Percentiles rank a stretch among this genome's conserved stretches.
phyloP scores from a whole-genome alignment of 2,329 filamentous ascomycete genomes.

The Penicillium frequentans region DNA sequence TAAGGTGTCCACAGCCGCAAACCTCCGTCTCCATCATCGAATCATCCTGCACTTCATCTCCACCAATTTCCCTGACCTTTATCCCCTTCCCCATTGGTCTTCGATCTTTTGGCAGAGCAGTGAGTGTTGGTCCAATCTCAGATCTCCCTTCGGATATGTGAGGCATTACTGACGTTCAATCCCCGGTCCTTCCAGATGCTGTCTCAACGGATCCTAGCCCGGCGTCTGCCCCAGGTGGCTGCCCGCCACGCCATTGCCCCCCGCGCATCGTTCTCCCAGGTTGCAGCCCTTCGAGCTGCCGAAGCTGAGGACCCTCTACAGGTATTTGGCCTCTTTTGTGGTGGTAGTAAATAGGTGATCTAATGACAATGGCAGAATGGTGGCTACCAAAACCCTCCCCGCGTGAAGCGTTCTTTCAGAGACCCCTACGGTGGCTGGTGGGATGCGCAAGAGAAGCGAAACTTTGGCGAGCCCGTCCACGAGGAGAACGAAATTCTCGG shows the following conservation, averaged over 20 bases:
- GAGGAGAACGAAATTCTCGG: constrained; percentile 94
- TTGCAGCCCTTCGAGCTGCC: constrained; percentile 38
- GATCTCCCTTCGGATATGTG: neutral
- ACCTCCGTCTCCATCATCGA: constrained; percentile 32
- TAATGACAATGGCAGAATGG: constrained; percentile 40
- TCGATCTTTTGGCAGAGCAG: constrained; percentile 27
- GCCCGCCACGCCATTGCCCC: constrained; percentile 37
- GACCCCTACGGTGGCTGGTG: constrained; percentile 94
- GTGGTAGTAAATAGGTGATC: neutral
- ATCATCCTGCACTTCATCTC: constrained; percentile 14
- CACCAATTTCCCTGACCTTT: constrained; percentile 20
- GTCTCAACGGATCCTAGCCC: constrained; percentile 45
- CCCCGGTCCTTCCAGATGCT: constrained; percentile 38
- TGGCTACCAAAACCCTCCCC: constrained; percentile 50
- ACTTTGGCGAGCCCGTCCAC: constrained; percentile 94
- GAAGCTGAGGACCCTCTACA: constrained; percentile 45
- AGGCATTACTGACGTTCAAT: constrained; percentile 22
- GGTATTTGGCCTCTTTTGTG: constrained; percentile 30
- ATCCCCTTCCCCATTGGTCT: constrained; percentile 17
- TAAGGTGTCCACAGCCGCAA: constrained; percentile 20
- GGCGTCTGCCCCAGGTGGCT: constrained; percentile 43
- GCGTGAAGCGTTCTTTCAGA: constrained; percentile 84
- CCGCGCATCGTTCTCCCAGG: constrained; percentile 45
- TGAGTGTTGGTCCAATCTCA: constrained; percentile 15
- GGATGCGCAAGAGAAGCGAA: constrained; percentile 95